Conservation (phyloP, 208 protist genomes). For the Acanthamoeba quina region DNA sequence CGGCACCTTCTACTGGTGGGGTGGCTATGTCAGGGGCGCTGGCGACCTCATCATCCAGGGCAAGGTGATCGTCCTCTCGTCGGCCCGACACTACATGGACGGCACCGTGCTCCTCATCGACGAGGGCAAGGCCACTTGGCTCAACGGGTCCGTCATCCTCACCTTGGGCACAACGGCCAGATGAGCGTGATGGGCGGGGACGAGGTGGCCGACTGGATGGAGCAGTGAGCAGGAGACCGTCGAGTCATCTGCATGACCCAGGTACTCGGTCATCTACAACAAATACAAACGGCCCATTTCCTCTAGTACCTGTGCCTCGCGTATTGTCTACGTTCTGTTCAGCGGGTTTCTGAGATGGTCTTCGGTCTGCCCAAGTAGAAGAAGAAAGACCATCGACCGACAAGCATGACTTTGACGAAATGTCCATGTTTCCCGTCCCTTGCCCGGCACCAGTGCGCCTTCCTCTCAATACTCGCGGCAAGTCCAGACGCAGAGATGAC, state of each 20-base stretch:
- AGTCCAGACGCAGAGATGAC: not conserved
- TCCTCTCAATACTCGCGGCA: not conserved
- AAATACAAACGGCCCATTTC: no score
- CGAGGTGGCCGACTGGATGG: no score
- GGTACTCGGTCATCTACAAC: no score
- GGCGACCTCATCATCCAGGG: slow-evolving; percentile 62
- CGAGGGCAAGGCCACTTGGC: slow-evolving; percentile 45
- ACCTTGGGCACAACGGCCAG: not conserved
- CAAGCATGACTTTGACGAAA: no score
- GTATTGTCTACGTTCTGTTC: no score
- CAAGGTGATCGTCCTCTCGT: slow-evolving; percentile 48
- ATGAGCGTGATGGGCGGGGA: slow-evolving; percentile 59
- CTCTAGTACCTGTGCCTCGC: no score
- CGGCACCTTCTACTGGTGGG: slow-evolving; percentile 71
- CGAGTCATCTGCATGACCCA: no score
- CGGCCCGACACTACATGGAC: slow-evolving; percentile 61
- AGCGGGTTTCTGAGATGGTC: no score
- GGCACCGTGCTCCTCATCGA: slow-evolving; percentile 58
- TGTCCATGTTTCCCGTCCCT: not conserved
- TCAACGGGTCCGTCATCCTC: slow-evolving; percentile 39
- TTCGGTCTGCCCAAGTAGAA: no score
- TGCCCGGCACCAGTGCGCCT: not conserved
- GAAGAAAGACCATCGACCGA: no score
- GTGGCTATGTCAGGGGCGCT: slow-evolving; percentile 67
- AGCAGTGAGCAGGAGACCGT: no score